Evolutionary conservation across 2,329 filamentous ascomycete genomes (phyloP).

Genomic region (Pyrenochaeta sp.): DNA sequence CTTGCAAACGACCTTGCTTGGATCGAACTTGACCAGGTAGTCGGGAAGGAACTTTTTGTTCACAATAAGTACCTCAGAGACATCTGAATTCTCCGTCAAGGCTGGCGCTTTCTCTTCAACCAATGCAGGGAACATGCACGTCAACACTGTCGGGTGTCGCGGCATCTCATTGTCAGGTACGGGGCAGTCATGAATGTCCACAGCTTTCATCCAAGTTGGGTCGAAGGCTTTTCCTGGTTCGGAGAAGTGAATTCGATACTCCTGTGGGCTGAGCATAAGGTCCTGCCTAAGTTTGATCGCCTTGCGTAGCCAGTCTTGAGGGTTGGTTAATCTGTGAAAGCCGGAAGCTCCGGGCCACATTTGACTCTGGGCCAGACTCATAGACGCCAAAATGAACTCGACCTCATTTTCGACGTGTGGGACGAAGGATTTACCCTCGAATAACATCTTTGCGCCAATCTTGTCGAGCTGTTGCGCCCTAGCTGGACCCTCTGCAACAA

Average conservation of each 20-base stretch:
- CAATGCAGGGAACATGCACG: constrained; percentile 20
- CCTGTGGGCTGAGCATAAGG: constrained; percentile 13
- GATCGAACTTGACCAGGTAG: constrained; percentile 7
- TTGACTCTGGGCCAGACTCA: neutral
- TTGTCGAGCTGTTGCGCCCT: constrained; percentile 12
- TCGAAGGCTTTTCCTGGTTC: constrained; percentile 11
- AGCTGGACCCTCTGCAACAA: constrained; percentile 1
- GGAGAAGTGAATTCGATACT: constrained; percentile 17
- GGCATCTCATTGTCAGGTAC: constrained; percentile 1
- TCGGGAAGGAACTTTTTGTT: constrained; percentile 17
- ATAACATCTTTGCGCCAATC: constrained; percentile 6
- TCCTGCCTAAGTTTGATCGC: constrained; percentile 13
- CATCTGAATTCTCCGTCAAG: neutral
- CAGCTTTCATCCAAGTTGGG: constrained; percentile 14
- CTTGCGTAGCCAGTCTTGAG: neutral
- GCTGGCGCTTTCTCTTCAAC: neutral
- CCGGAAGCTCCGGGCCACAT: constrained; percentile 1
- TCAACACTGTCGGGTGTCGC: constrained; percentile 1
- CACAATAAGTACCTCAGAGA: constrained; percentile 5
- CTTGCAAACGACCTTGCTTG: constrained; percentile 1
- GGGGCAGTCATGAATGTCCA: neutral
- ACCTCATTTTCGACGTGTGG: neutral
- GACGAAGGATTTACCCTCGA: constrained; percentile 8
- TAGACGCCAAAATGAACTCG: neutral
- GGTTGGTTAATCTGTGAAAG: neutral